Evolutionary conservation across 495 filamentous ascomycete genomes (phyloP), one percentile per base, ranked within the genome.

Genomic region (Wilcoxina mikolae): DNA sequence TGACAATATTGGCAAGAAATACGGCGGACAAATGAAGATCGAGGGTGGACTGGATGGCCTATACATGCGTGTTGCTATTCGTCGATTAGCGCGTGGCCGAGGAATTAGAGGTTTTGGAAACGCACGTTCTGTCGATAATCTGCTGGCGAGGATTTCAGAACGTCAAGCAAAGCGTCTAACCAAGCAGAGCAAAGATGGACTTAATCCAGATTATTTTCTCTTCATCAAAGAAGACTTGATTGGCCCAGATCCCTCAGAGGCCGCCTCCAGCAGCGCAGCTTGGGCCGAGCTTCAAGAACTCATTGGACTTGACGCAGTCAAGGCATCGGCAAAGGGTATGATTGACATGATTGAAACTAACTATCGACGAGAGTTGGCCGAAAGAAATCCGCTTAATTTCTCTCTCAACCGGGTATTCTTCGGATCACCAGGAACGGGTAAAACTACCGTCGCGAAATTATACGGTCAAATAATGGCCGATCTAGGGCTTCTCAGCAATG

Each of bases 401-500:
- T 77, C 71, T 1, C 71, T 90, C 3, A 87, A 88, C 61, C 69
- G 72, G n/a, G 78, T 86, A 17, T 86, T 87, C 48, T 65, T 83
- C 2, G 83, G 83, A 1, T 73, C 71, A 29, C 84, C 82, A 0
- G 84, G 83, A 1, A 87, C 83, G 0, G 84, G 85, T 0, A 90
- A 88, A 60, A 88, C 84, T 0, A 76, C 81, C 0, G 80, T 90
- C 0, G 85, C 82, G 0, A 84, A 84, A 64, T 62, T 88, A 1
- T 90, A 83, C 59, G 82, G 80, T 0, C 68, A 76, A 56, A 79
- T 84, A 11, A 64, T 85, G 3, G 78, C 72, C 0, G 73, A 80
- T 50, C 61, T 84, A 12, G 80, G 80, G 0, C 47, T 79, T 29
- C 64, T 85, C 3, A 75, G 70, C 2, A 82, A 77, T 47, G 78